Conservation (phyloP, 2,329 filamentous ascomycete species). For the Clonostachys solani region DNA sequence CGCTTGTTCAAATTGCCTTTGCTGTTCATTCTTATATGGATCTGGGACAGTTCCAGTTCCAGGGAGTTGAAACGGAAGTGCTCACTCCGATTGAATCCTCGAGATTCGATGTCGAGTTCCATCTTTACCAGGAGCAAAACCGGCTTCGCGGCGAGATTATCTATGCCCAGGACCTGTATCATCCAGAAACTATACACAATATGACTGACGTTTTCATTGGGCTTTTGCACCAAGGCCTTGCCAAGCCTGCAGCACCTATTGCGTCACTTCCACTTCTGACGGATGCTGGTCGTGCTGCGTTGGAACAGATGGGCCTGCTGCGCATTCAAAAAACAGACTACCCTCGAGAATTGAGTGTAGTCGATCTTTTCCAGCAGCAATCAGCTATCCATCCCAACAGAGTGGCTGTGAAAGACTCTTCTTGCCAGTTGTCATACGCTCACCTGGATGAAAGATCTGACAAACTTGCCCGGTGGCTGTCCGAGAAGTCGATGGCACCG, state of each 20-base stretch:
- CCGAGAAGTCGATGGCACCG: neutral
- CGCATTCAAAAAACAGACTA: constrained; percentile 7
- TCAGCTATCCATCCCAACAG: constrained; percentile 5
- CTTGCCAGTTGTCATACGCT: constrained; percentile 8
- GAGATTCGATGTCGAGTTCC: constrained; percentile 15
- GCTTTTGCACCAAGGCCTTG: constrained; percentile 9
- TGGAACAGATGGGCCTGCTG: constrained; percentile 10
- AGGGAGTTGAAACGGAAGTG: constrained; percentile 3
- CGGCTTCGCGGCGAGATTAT: constrained; percentile 5
- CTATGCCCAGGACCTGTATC: constrained; percentile 13
- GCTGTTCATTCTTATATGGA: constrained; percentile 5
- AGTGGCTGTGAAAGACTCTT: constrained; percentile 11
- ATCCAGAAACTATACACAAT: constrained; percentile 9
- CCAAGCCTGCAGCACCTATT: constrained; percentile 2
- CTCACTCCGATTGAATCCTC: neutral
- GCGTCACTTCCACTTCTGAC: constrained; percentile 1
- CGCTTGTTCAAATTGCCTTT: constrained; percentile 6
- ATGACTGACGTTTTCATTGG: constrained; percentile 8
- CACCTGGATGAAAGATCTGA: constrained; percentile 11
- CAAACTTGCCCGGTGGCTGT: constrained; percentile 9
- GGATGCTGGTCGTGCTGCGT: neutral
- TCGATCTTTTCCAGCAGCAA: constrained; percentile 15
- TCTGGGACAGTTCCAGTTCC: constrained; percentile 1
- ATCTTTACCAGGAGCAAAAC: constrained; percentile 10
- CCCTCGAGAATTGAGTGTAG: constrained; percentile 10